A percentile compares a stretch with the other conserved stretches of the same genome.
Evolutionary conservation across 768 basidiomycete genomes (phyloP).

Genomic region (Naganishia onofrii): DNA sequence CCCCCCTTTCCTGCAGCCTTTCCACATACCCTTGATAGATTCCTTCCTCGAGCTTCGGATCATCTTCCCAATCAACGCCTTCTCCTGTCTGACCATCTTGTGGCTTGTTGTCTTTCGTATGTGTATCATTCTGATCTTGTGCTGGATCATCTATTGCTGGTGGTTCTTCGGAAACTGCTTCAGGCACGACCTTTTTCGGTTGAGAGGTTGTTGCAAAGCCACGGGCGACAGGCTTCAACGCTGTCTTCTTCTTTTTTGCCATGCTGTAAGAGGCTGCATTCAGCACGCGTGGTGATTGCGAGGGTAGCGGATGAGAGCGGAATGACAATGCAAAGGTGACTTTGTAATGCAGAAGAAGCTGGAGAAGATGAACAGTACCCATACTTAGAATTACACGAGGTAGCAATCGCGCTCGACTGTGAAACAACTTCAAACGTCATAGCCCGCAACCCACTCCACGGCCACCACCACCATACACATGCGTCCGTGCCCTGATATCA

Average conservation of each 20-base stretch:
- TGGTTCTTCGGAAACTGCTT: slow-evolving; percentile 6
- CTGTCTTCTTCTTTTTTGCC: slow-evolving; percentile 50
- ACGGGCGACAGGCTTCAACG: slow-evolving; percentile 48
- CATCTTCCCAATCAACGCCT: slow-evolving; percentile 42
- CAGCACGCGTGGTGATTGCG: background rate
- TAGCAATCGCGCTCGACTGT: background rate
- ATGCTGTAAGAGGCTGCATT: slow-evolving; percentile 32
- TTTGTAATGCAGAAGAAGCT: no score
- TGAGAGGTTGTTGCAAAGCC: slow-evolving; percentile 50
- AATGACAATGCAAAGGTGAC: background rate
- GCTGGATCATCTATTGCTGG: background rate
- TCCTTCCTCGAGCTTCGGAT: slow-evolving; percentile 43
- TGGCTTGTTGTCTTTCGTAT: background rate
- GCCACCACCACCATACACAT: no score
- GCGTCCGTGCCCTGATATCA: no score
- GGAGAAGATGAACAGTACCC: no score
- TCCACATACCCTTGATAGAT: slow-evolving; percentile 72
- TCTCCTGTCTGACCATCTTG: slow-evolving; percentile 30
- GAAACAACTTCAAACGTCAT: background rate
- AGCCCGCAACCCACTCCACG: no score
- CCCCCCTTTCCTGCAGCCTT: slow-evolving; percentile 77
- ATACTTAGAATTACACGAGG: no score
- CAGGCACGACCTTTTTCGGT: slow-evolving; percentile 34
- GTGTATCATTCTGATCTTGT: background rate
- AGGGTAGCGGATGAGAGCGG: no score